phyloP scores from a whole-genome alignment of 2,329 filamentous ascomycete genomes.

The Pyricularia pennisetigena region DNA sequence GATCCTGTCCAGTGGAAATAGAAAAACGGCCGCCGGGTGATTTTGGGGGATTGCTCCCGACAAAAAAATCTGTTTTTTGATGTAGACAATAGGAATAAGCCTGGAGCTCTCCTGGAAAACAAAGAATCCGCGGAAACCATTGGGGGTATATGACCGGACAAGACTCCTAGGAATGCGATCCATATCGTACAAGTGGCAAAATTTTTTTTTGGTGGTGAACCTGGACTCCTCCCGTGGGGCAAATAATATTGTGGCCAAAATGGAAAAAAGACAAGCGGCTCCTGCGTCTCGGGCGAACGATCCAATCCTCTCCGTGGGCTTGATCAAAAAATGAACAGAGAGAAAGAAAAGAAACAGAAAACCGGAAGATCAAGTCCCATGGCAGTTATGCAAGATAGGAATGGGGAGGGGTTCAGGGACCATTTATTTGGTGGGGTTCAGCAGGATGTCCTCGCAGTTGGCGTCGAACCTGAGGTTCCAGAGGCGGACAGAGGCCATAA shows the following conservation, averaged over 20 bases:
- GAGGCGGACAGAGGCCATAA: slow-evolving; percentile 79
- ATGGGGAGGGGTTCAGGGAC: not conserved
- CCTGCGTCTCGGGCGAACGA: not conserved
- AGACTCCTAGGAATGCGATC: not conserved
- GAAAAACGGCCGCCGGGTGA: not conserved
- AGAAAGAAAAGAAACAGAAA: not conserved
- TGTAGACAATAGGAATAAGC: not conserved
- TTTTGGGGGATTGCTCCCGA: not conserved
- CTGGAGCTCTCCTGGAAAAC: slow-evolving; percentile 1
- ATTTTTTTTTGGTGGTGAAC: not conserved
- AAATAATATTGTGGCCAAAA: not conserved
- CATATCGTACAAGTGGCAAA: not conserved
- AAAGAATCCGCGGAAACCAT: slow-evolving; percentile 4
- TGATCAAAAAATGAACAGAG: not conserved
- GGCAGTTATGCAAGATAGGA: not conserved
- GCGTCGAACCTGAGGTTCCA: slow-evolving; percentile 94
- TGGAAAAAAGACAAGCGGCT: not conserved
- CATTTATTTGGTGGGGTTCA: slow-evolving; percentile 43
- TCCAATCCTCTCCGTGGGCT: not conserved
- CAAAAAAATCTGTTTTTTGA: not conserved
- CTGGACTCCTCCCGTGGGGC: not conserved
- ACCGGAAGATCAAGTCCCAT: not conserved
- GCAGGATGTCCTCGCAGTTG: slow-evolving; percentile 86
- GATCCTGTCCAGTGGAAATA: not conserved
- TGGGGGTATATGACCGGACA: not conserved